Evolutionary conservation across 768 basidiomycete genomes (phyloP).

Genomic region (Suillus placidus): DNA sequence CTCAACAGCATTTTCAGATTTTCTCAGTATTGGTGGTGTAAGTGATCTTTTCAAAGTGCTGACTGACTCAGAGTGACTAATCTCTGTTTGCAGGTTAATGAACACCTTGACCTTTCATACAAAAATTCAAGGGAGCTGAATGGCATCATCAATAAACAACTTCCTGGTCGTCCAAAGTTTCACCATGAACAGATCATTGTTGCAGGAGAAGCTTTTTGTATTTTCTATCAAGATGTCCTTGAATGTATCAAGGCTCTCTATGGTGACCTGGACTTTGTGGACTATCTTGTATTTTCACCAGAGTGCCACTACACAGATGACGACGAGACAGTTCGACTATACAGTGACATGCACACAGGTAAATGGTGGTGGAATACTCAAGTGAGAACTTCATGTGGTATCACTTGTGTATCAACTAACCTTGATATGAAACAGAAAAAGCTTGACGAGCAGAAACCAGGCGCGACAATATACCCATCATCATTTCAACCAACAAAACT

Average conservation of each 20-base stretch:
- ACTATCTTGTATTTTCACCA: conserved; percentile 35
- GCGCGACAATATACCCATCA: no score
- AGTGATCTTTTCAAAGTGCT: conserved; percentile 15
- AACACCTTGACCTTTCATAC: conserved; percentile 36
- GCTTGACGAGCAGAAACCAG: no score
- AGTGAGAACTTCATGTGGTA: conserved; percentile 28
- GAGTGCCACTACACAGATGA: conserved; percentile 41
- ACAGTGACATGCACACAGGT: conserved; percentile 48
- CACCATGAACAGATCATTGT: conserved; percentile 33
- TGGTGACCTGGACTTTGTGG: conserved; percentile 36
- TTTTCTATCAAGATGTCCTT: conserved; percentile 39
- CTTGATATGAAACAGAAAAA: no score
- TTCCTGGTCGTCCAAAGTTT: conserved; percentile 21
- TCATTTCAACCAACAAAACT: no score
- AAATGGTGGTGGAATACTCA: conserved; percentile 57
- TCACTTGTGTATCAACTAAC: conserved; percentile 2
- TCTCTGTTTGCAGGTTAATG: conserved; percentile 17
- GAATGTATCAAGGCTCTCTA: conserved; percentile 40
- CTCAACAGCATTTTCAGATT: conserved; percentile 41
- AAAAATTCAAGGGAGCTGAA: conserved; percentile 36
- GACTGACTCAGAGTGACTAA: background rate
- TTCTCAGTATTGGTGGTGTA: conserved; percentile 43
- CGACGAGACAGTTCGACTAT: conserved; percentile 29
- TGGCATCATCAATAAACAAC: conserved; percentile 33
- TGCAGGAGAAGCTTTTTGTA: conserved; percentile 33